Percentiles rank a stretch among this genome's conserved stretches.
Evolutionary conservation across 2,329 filamentous ascomycete genomes (phyloP).

Genomic region (Sporothrix mexicana): DNA sequence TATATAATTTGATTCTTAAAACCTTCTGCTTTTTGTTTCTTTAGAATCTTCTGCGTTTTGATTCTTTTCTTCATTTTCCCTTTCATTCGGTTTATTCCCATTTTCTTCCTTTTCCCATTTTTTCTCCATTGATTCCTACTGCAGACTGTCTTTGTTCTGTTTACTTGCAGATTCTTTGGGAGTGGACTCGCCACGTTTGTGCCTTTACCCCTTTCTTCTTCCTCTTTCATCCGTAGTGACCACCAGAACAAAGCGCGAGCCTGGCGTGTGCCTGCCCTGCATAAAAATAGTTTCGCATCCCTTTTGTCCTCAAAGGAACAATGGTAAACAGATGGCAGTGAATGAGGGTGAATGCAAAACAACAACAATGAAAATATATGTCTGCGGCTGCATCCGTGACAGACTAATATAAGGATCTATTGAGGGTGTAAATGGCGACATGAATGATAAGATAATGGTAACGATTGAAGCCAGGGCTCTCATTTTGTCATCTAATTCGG

Average conservation of each 20-base stretch:
- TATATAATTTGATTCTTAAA: no score
- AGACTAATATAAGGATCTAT: neutral
- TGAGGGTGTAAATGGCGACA: neutral
- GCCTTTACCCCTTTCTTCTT: neutral
- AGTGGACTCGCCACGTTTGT: neutral
- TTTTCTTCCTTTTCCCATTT: no score
- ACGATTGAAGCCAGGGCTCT: neutral
- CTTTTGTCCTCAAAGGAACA: conserved; percentile 1
- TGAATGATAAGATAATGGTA: no score
- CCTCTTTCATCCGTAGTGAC: no score
- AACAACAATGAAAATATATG: neutral
- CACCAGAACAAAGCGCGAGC: neutral
- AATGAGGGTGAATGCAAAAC: neutral
- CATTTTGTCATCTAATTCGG: no score
- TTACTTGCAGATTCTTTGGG: conserved; percentile 6
- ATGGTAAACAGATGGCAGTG: neutral
- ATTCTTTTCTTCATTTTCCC: neutral
- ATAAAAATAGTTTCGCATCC: neutral
- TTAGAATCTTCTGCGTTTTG: no score
- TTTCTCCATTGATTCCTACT: neutral
- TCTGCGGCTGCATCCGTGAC: neutral
- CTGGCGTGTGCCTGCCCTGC: no score
- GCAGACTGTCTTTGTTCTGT: conserved; percentile 1
- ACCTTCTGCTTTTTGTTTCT: no score
- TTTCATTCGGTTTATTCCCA: neutral